Evolutionary conservation across 495 filamentous ascomycete genomes (phyloP).

Genomic region (Aspergillus ostianus): DNA sequence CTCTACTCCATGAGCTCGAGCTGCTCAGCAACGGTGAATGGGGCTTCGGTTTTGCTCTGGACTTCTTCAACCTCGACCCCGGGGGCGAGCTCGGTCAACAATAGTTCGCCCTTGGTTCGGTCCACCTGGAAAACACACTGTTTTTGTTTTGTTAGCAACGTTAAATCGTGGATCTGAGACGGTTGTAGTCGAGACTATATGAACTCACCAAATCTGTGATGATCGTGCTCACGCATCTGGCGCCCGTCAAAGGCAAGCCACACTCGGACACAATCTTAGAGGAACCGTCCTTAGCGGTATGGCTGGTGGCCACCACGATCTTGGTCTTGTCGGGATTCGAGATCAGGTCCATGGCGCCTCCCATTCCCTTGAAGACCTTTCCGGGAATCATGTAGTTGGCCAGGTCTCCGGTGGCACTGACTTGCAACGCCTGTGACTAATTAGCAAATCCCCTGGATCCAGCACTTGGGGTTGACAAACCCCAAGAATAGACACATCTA

Average conservation of each 20-base stretch:
- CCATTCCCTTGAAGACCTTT: constrained; percentile 89
- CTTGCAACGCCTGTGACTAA: constrained; percentile 68
- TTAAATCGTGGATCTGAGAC: background rate
- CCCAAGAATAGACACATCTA: constrained; percentile 86
- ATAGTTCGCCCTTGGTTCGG: constrained; percentile 67
- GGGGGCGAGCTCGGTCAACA: constrained; percentile 78
- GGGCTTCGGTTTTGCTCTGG: constrained; percentile 78
- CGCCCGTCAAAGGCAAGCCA: constrained; percentile 81
- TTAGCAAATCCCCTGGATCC: constrained; percentile 1
- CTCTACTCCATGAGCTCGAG: constrained; percentile 72
- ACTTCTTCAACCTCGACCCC: constrained; percentile 85
- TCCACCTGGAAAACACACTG: constrained; percentile 84
- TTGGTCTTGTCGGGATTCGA: constrained; percentile 81
- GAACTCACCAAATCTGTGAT: constrained; percentile 81
- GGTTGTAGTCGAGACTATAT: background rate
- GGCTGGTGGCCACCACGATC: constrained; percentile 91
- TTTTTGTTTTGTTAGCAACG: background rate
- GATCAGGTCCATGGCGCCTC: constrained; percentile 94
- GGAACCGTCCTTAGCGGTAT: constrained; percentile 84
- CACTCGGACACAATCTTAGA: constrained; percentile 87
- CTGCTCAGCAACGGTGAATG: constrained; percentile 68
- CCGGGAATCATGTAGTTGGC: constrained; percentile 93
- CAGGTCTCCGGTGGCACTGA: constrained; percentile 75
- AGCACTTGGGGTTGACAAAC: constrained; percentile 21
- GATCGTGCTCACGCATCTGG: constrained; percentile 80